Conservation (phyloP, 441 rosid genomes). For the Eruca vesicaria region DNA sequence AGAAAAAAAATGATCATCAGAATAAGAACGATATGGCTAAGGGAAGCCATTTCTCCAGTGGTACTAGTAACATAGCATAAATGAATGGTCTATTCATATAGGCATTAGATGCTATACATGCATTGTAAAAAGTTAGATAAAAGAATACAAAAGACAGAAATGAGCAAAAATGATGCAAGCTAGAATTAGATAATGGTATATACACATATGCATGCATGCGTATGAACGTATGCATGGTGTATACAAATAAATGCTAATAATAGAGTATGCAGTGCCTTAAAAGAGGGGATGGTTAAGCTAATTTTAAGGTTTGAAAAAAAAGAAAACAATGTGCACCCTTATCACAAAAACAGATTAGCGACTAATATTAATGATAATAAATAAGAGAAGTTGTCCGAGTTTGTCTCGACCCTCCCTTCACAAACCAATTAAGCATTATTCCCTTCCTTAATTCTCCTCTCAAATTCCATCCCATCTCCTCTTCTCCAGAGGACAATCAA, state of each 20-base stretch:
- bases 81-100: not conserved
- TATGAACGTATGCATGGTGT: not conserved
- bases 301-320: slow-evolving; percentile 3
- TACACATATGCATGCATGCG: not conserved
- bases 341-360: slow-evolving; percentile 5
- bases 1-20: slow-evolving; percentile 38
- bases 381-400: slow-evolving; percentile 26
- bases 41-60: slow-evolving; percentile 44
- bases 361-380: slow-evolving; percentile 12
- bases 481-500: slow-evolving; percentile 11
- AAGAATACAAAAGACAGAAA: not conserved
- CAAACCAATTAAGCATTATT: slow-evolving; percentile 16
- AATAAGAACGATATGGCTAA: slow-evolving; percentile 35
- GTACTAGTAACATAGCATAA: not conserved
- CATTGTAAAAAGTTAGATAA: not conserved
- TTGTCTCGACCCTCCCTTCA: slow-evolving; percentile 26
- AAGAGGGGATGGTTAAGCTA: slow-evolving; percentile 30
- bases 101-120: not conserved
- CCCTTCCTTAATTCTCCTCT: not conserved
- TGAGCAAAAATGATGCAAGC: not conserved
- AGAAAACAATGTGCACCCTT: not conserved
- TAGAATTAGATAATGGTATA: not conserved
- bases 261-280: slow-evolving; percentile 7
- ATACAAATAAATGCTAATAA: slow-evolving; percentile 14
- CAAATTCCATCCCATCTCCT: not conserved